Evolutionary conservation across 2,329 filamentous ascomycete genomes (phyloP).

Genomic region (Rhinocladiella similis): DNA sequence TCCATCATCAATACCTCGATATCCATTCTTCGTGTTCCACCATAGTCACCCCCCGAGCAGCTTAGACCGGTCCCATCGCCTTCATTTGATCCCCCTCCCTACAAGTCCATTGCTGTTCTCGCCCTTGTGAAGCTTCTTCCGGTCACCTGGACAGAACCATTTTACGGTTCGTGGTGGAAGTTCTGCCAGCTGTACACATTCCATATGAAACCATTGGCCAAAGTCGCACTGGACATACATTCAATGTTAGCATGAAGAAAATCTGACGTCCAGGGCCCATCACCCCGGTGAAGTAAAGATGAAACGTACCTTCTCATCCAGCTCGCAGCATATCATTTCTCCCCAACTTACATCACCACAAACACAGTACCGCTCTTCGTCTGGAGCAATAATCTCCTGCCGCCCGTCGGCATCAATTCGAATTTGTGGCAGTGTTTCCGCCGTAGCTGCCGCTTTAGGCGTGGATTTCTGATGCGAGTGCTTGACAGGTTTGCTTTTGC

Average conservation of each 20-base stretch:
- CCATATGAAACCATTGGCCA: slow-evolving; percentile 66
- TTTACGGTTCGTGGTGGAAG: slow-evolving; percentile 61
- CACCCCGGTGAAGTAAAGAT: background rate
- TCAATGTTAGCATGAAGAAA: slow-evolving; percentile 3
- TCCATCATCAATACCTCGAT: background rate
- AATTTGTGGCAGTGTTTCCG: slow-evolving; percentile 37
- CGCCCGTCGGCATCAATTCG: slow-evolving; percentile 51
- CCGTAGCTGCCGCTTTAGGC: slow-evolving; percentile 34
- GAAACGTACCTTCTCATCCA: slow-evolving; percentile 51
- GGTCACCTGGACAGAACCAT: slow-evolving; percentile 67
- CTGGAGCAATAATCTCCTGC: slow-evolving; percentile 56
- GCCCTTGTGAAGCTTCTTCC: slow-evolving; percentile 49
- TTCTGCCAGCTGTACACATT: slow-evolving; percentile 59
- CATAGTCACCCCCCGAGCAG: background rate
- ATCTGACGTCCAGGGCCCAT: background rate
- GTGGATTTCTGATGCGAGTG: slow-evolving; percentile 40
- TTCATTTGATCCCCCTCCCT: slow-evolving; percentile 28
- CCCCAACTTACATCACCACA: slow-evolving; percentile 66
- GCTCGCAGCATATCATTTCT: slow-evolving; percentile 66
- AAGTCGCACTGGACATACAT: slow-evolving; percentile 55
- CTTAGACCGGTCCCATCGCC: no score
- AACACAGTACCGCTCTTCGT: slow-evolving; percentile 64
- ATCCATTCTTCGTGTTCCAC: background rate
- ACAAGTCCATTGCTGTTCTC: slow-evolving; percentile 31
- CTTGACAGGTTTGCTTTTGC: slow-evolving; percentile 55